Evolutionary conservation across 306 rosid species (phyloP).

Genomic region (Calophaca sinica): DNA sequence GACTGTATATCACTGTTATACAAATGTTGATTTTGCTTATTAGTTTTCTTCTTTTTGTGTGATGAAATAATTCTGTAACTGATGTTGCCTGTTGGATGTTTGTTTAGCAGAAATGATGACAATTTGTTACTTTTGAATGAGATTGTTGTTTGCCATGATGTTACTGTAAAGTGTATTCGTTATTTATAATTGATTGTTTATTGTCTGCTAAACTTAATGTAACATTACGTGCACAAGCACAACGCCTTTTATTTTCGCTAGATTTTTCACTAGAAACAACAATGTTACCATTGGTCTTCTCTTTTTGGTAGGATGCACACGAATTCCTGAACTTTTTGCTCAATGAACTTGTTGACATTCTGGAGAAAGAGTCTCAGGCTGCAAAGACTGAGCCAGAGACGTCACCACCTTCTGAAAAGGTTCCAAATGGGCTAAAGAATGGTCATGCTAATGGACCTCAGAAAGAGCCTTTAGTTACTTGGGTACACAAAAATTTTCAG

Average conservation of each 20-base stretch:
- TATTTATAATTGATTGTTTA: slow-evolving; percentile 9
- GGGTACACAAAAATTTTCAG: slow-evolving; percentile 99
- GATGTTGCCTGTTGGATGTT: neutral
- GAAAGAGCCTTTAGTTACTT: slow-evolving; percentile 91
- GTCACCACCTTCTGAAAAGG: slow-evolving; percentile 75
- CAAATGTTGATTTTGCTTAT: neutral
- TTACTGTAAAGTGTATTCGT: slow-evolving; percentile 20
- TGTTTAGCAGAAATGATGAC: neutral
- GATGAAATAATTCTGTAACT: neutral
- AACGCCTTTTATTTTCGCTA: slow-evolving; percentile 28
- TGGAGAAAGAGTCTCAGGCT: slow-evolving; percentile 97
- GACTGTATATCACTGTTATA: slow-evolving; percentile 19
- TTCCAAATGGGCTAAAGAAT: slow-evolving; percentile 77
- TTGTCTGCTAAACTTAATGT: slow-evolving; percentile 15
- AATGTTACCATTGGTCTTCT: slow-evolving; percentile 39
- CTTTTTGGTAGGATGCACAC: slow-evolving; percentile 89
- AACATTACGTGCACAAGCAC: neutral
- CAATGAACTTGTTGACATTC: slow-evolving; percentile 96
- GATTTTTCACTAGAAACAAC: slow-evolving; percentile 37
- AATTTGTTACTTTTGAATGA: slow-evolving; percentile 25
- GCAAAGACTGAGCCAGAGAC: slow-evolving; percentile 76
- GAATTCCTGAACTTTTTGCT: slow-evolving; percentile 98
- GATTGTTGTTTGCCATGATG: slow-evolving; percentile 10
- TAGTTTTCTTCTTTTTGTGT: neutral
- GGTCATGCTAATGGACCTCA: slow-evolving; percentile 75